Evolutionary conservation across 1,139 yeast species (phyloP), one percentile per base, ranked within the genome.

Genomic region (Candida sp.): DNA sequence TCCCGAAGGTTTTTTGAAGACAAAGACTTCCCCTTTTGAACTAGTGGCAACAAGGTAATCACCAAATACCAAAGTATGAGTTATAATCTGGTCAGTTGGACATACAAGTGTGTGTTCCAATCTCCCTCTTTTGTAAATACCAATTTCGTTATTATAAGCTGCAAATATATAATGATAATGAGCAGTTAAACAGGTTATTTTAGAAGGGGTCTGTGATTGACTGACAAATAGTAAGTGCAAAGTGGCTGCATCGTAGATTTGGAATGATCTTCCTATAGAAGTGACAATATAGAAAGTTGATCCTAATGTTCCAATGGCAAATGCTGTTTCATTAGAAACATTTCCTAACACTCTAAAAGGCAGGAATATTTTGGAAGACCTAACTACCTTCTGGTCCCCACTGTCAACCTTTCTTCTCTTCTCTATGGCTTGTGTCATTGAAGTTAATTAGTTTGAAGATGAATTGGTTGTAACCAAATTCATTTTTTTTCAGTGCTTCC

Each of bases 161-260:
- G 90, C 96, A 61, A 75, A 91, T 3, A 89, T 90, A 59, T 84
- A 78, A 58, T 93, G 97, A 69, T 81, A 82, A 64, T 89, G 96
- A 1, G 97, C 84, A 21, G 84, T 76, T 45, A 93, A 70, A 33
- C 85, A 79, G 9, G 85, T 79, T 52, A 93, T 91, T 46, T 79
- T 78, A 8, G 79, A 60, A 0, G 84, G 77, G 0, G 96, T 84
- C 58, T 87, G 95, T 27, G 77, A 78, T 51, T 82, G 88, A 1
- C 97, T 88, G 8, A 93, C 96, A 66, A 93, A 95, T 33, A 93
- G 68, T 51, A 93, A 72, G 55, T 88, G 95, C 49, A 93, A 73
- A 5, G 88, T 89, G 36, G 93, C 81, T 12, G 96, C 96, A 68
- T 93, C 99, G 58, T 87, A 95, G 33, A 93, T 88, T 63, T 93